A percentile compares a stretch with the other conserved stretches of the same genome.
phyloP scores from a whole-genome alignment of 441 rosid species.

The Arabidopsis hybrid region DNA sequence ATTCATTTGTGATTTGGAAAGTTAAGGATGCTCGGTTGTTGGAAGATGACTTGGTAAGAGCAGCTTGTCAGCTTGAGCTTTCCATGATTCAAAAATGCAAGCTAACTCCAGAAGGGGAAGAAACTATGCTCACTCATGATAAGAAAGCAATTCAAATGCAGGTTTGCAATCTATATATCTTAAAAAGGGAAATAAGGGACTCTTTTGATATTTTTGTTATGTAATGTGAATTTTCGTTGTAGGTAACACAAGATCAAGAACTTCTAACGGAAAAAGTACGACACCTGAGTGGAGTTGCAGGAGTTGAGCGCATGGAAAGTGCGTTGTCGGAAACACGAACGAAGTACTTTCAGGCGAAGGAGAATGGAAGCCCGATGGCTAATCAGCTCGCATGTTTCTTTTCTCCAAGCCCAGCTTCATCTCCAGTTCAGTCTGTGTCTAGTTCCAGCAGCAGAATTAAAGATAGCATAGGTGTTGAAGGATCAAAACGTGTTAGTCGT shows the following conservation, averaged over 20 bases:
- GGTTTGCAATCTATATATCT: constrained; percentile 44
- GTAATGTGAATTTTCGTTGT: constrained; percentile 32
- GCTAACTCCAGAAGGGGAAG: constrained; percentile 67
- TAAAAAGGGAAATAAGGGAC: not conserved
- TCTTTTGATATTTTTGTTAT: not conserved
- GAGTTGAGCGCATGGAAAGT: constrained; percentile 80
- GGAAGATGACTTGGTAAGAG: constrained; percentile 93
- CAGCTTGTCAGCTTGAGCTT: constrained; percentile 99
- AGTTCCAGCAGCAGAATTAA: constrained; percentile 43
- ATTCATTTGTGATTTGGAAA: constrained; percentile 93
- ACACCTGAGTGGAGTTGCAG: constrained; percentile 82
- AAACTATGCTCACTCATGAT: constrained; percentile 72
- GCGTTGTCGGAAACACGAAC: constrained; percentile 75
- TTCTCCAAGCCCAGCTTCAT: constrained; percentile 60
- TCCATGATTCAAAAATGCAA: constrained; percentile 95
- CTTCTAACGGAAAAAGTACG: constrained; percentile 85
- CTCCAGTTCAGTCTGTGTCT: constrained; percentile 49
- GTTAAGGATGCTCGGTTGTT: constrained; percentile 88
- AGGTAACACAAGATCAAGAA: constrained; percentile 88
- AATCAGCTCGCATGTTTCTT: constrained; percentile 45
- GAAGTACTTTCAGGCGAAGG: constrained; percentile 62
- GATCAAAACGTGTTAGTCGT: constrained; percentile 60
- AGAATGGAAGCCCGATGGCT: constrained; percentile 68
- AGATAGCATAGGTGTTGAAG: constrained; percentile 45
- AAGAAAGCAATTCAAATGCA: constrained; percentile 88